These are phyloP conservation scores for Santalum album DNA, from an alignment of 164 flowering plant genomes.

Conservation along the genomic window DNA sequence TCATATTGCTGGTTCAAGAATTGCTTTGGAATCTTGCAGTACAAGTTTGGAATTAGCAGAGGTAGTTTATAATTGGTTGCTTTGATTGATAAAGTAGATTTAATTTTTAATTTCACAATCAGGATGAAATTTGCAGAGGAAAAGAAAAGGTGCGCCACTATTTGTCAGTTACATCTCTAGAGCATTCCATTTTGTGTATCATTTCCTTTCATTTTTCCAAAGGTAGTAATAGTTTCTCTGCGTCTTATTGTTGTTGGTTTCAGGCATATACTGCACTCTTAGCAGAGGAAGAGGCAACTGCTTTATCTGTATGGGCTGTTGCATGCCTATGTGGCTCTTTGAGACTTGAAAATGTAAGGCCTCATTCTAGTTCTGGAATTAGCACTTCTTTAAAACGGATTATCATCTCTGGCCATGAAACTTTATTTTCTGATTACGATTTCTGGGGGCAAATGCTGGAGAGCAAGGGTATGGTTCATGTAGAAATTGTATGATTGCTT, in stretches of 20 bases:
- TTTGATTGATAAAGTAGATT: not conserved
- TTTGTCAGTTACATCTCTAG: too few relatives aligned
- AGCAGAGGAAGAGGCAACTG: slow-evolving; percentile 89
- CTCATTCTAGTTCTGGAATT: not conserved
- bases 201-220: too few relatives aligned
- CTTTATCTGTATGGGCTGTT: slow-evolving; percentile 83
- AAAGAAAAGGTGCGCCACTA: too few relatives aligned
- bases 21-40: slow-evolving; percentile 71
- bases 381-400: not conserved
- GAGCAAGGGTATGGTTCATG: too few relatives aligned
- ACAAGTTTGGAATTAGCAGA: slow-evolving; percentile 75
- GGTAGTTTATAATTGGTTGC: slow-evolving; percentile 30
- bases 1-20: slow-evolving; percentile 62
- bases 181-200: not conserved
- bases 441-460: too few relatives aligned
- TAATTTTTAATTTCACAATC: too few relatives aligned
- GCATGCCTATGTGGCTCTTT: slow-evolving; percentile 86
- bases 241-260: slow-evolving; percentile 12
- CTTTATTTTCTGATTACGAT: too few relatives aligned
- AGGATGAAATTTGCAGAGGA: too few relatives aligned
- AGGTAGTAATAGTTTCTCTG: too few relatives aligned
- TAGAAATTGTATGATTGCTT: too few relatives aligned
- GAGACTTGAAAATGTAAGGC: slow-evolving; percentile 78
- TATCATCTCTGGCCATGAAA: too few relatives aligned
- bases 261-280: slow-evolving; percentile 70